Conservation (phyloP, 202 grass and related monocot genomes). For the Musa balbisiana region DNA sequence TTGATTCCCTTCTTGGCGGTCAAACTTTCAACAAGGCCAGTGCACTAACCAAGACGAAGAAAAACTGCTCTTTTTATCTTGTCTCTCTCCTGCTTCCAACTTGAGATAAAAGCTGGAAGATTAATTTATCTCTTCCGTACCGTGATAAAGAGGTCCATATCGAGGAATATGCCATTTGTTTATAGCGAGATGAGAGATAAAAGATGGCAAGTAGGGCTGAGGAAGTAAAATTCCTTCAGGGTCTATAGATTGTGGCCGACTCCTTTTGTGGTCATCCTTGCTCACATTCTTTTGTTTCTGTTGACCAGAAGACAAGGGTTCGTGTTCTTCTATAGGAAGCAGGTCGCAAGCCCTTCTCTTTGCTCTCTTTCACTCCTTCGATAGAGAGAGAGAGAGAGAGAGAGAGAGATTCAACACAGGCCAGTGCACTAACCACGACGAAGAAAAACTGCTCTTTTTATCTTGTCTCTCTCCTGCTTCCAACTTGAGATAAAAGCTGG, state of each 20-base stretch:
- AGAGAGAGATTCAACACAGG: constrained; percentile 20
- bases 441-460: not conserved
- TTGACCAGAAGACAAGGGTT: constrained; percentile 15
- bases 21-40: constrained; percentile 24
- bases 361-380: too few relatives aligned
- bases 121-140: not conserved
- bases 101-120: not conserved
- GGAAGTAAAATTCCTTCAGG: not conserved
- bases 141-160: not conserved
- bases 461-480: not conserved
- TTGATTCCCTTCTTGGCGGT: constrained; percentile 28
- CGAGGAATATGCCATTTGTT: not conserved
- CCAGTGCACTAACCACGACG: constrained; percentile 14
- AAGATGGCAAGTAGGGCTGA: not conserved
- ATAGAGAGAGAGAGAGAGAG: not conserved
- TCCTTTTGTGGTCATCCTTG: not conserved
- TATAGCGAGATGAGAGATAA: not conserved
- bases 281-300: not conserved
- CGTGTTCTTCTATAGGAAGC: not conserved
- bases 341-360: not conserved
- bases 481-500: not conserved
- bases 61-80: not conserved
- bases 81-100: not conserved
- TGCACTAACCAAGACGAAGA: constrained; percentile 15
- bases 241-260: not conserved